phyloP scores from a whole-genome alignment of 1,284 basidiomycete genomes.

The Trichosporon sp. region DNA sequence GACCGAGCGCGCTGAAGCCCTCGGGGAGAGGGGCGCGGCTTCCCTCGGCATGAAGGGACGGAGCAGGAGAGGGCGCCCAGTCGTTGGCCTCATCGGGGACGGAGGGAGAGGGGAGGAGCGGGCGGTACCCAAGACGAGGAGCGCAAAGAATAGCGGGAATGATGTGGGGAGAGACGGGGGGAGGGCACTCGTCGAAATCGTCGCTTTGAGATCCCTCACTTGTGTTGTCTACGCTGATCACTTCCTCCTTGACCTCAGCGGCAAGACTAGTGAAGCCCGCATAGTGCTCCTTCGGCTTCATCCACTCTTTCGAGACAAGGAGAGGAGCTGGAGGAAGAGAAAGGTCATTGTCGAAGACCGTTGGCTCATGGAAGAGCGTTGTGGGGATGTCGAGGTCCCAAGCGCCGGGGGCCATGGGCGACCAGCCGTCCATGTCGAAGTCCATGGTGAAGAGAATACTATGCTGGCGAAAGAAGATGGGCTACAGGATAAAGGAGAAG shows the following conservation, averaged over 20 bases:
- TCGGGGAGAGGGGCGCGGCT: constrained; percentile 7
- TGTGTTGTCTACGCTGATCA: not conserved
- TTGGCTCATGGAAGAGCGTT: not conserved
- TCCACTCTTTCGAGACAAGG: constrained; percentile 3
- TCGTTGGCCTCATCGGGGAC: not conserved
- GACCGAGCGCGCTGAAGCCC: constrained; percentile 16
- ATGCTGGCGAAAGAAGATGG: not conserved
- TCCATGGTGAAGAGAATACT: not conserved
- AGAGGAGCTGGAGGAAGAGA: not conserved
- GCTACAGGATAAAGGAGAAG: not conserved
- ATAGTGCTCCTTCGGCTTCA: constrained; percentile 1
- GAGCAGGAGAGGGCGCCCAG: not conserved
- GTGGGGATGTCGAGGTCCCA: constrained; percentile 11
- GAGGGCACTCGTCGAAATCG: not conserved
- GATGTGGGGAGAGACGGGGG: constrained; percentile 1
- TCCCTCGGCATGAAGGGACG: not conserved
- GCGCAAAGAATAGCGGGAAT: not conserved
- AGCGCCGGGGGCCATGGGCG: constrained; percentile 12
- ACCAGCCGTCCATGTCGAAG: constrained; percentile 3
- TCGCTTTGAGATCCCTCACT: not conserved
- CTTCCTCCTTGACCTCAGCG: not conserved
- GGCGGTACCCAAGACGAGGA: not conserved
- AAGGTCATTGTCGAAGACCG: not conserved
- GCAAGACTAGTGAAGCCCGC: not conserved
- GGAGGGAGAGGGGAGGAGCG: not conserved